phyloP scores from a whole-genome alignment of 768 basidiomycete genomes.

The Boletus sensibilis region DNA sequence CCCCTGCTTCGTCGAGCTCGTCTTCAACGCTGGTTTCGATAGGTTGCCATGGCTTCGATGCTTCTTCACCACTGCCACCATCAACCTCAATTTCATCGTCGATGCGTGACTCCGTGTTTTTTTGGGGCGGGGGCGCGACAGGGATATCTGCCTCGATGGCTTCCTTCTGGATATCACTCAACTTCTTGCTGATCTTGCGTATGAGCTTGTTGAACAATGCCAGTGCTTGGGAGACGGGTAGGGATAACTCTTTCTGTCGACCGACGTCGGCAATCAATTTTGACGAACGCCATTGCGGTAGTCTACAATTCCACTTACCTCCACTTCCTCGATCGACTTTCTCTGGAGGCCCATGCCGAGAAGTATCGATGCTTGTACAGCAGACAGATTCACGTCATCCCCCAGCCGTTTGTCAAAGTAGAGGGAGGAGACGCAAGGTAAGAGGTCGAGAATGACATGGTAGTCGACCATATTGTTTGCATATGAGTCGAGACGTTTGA shows the following conservation, averaged over 20 bases:
- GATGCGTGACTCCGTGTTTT: slow-evolving; percentile 16
- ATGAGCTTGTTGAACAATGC: slow-evolving; percentile 91
- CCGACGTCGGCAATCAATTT: slow-evolving; percentile 2
- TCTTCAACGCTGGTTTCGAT: slow-evolving; percentile 51
- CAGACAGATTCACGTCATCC: slow-evolving; percentile 67
- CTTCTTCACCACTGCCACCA: slow-evolving; percentile 5
- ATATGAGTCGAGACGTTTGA: slow-evolving; percentile 94
- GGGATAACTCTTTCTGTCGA: slow-evolving; percentile 66
- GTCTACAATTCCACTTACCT: slow-evolving; percentile 47
- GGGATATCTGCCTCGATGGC: slow-evolving; percentile 68
- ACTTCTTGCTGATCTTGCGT: slow-evolving; percentile 73
- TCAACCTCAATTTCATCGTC: slow-evolving; percentile 10
- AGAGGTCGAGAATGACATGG: slow-evolving; percentile 90
- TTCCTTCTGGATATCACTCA: slow-evolving; percentile 77
- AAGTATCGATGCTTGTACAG: slow-evolving; percentile 89
- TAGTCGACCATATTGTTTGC: slow-evolving; percentile 96
- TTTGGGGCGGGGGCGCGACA: slow-evolving; percentile 34
- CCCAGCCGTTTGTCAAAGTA: slow-evolving; percentile 80
- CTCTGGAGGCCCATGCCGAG: slow-evolving; percentile 87
- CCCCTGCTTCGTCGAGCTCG: slow-evolving; percentile 77
- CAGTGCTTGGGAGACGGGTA: slow-evolving; percentile 84
- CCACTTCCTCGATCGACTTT: slow-evolving; percentile 86
- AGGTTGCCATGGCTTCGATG: slow-evolving; percentile 39
- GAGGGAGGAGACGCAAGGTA: slow-evolving; percentile 77
- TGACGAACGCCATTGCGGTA: not conserved